These are phyloP conservation scores for Mucor piriformis DNA, from an alignment of 371 early-diverging fungal species.

Conservation along the genomic window DNA sequence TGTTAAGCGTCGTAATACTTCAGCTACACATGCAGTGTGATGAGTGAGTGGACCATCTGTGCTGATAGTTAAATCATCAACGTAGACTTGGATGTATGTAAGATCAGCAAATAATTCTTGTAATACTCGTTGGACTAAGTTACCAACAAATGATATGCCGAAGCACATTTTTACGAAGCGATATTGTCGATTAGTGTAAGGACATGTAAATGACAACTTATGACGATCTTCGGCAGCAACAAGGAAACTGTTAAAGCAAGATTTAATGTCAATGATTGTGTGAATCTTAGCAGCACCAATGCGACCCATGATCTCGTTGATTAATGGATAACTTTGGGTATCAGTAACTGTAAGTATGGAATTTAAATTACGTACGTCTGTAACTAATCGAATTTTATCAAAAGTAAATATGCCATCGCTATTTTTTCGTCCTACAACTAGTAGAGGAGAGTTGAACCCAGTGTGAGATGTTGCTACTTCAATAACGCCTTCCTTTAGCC, in stretches of 20 bases:
- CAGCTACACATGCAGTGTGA: not conserved
- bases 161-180: not conserved
- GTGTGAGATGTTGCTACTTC: not conserved
- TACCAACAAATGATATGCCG: not conserved
- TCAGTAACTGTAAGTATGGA: no score
- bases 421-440: conserved; percentile 7
- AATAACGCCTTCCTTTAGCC: conserved; percentile 10
- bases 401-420: not conserved
- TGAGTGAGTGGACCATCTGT: not conserved
- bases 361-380: no score
- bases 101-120: conserved; percentile 3
- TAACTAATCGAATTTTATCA: no score
- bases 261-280: no score
- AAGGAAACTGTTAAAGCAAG: no score
- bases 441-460: not conserved
- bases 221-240: no score
- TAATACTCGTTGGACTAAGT: not conserved
- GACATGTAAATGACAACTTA: no score
- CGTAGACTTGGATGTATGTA: not conserved
- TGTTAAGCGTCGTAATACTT: conserved; percentile 9
- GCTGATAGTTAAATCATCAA: conserved; percentile 8
- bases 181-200: no score
- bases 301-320: no score
- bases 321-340: no score
- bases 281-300: no score